Conservation (phyloP, 306 rosid genomes). For the Mimosa pudica region DNA sequence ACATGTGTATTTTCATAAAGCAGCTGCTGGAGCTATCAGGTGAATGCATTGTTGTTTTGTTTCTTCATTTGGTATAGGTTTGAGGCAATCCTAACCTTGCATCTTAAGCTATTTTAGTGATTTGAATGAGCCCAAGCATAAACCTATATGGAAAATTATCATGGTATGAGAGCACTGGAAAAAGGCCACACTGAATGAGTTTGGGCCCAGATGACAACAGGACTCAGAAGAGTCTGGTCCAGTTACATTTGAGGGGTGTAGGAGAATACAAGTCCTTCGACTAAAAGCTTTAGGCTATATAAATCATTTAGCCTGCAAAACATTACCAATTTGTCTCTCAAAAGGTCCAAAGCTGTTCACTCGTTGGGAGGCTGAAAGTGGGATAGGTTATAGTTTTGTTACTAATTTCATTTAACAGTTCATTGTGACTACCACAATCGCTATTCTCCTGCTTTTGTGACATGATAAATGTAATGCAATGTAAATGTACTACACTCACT, state of each 20-base stretch:
- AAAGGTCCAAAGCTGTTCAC: constrained; percentile 6
- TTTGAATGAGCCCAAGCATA: neutral
- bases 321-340: constrained; percentile 8
- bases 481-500: constrained; percentile 8
- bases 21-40: constrained; percentile 98
- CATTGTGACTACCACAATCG: constrained; percentile 13
- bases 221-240: neutral
- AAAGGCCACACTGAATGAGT: neutral
- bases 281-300: neutral
- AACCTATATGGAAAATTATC: neutral
- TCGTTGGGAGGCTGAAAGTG: constrained; percentile 3
- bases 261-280: neutral
- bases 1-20: constrained; percentile 89
- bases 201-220: neutral
- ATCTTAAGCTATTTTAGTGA: neutral
- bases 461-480: neutral
- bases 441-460: neutral
- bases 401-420: constrained; percentile 13
- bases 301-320: neutral
- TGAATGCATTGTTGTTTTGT: constrained; percentile 29
- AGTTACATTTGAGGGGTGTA: neutral
- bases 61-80: neutral
- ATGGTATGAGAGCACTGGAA: neutral
- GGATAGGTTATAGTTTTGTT: constrained; percentile 11
- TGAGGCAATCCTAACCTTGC: neutral